These are phyloP conservation scores for Rhynchospora pubera DNA, from an alignment of 176 grass and related monocot species.

Conservation along the genomic window DNA sequence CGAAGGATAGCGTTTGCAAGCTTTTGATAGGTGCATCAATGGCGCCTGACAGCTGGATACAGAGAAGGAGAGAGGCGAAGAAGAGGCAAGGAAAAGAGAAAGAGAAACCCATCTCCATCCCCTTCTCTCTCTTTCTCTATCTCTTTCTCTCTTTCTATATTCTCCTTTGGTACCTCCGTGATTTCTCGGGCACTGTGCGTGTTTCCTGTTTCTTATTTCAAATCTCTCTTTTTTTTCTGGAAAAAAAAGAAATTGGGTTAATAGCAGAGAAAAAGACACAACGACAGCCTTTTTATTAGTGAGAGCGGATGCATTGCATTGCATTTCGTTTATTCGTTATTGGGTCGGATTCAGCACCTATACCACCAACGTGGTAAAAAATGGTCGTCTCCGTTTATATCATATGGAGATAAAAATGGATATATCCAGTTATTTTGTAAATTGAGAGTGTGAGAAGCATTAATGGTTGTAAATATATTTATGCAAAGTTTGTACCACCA, in stretches of 20 bases:
- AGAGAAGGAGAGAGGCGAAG: not conserved
- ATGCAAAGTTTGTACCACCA: not conserved
- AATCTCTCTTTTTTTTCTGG: not conserved
- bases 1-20: constrained; percentile 47
- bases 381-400: not conserved
- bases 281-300: constrained; percentile 9
- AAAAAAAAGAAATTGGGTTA: not conserved
- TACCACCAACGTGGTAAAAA: not conserved
- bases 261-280: not conserved
- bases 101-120: constrained; percentile 14
- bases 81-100: not conserved
- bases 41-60: not conserved
- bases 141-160: constrained; percentile 22
- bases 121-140: too few relatives aligned
- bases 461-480: not conserved
- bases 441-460: not conserved
- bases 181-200: constrained; percentile 14
- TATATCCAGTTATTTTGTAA: not conserved
- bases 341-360: not conserved
- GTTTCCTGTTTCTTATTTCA: constrained; percentile 4
- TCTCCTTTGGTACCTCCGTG: constrained; percentile 18
- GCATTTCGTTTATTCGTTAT: not conserved
- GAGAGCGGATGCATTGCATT: not conserved
- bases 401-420: not conserved
- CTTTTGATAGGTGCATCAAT: constrained; percentile 25